Base-by-base conservation (phyloP, 306 rosid genomes). In the Lotus japonicus region DNA sequence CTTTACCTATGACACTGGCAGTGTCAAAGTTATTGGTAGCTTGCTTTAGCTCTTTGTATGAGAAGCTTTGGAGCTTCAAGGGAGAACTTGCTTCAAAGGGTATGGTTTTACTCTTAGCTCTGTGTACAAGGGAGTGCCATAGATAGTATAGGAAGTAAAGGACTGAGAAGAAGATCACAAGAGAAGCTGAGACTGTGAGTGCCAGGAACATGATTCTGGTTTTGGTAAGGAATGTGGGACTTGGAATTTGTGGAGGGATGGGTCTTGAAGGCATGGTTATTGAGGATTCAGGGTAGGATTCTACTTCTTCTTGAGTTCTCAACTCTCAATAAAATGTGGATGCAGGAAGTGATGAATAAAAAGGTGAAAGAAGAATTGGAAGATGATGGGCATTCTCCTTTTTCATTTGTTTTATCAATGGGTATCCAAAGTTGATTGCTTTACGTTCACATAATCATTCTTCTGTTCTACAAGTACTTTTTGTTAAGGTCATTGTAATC, bases 71-170 rank as follows among this genome's bases (percentile, higher is more conserved):
- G 36, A 91, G 92, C 80, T 91, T 88, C 21, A 91, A 79, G 58
- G 97, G 89, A 35, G 95, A 82, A 74, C 82, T 84, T 11, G 90
- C 77, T 67, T 86, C 90, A 77, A 84, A 86, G 4, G 97, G 92
- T 41, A 86, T 86, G 41, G 97, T 91, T 60, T 86, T 84, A 35
- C 95, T 91, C 57, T 86, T 84, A 12, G 89, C 84, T 26, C 89
- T 77, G 77, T 81, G 85, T 2, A 80, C 80, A 68, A 88, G 74
- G 9, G 92, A 86, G 43, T 76, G 77, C 89, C 90, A 91, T 2
- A 91, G 70, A 56, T 84, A 82, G 76, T 88, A 81, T 4, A 91
- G 75, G 71, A 91, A 84, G 80, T 88, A 91, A 60, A 91, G 61
- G 12, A 91, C 62, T 4, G 97, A 88, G 58, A 80, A 72, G 68